A percentile compares a stretch with the other conserved stretches of the same genome.
These are phyloP conservation scores for Moesziomyces parantarcticus DNA, from an alignment of 1,284 basidiomycete genomes.

Conservation along the genomic window DNA sequence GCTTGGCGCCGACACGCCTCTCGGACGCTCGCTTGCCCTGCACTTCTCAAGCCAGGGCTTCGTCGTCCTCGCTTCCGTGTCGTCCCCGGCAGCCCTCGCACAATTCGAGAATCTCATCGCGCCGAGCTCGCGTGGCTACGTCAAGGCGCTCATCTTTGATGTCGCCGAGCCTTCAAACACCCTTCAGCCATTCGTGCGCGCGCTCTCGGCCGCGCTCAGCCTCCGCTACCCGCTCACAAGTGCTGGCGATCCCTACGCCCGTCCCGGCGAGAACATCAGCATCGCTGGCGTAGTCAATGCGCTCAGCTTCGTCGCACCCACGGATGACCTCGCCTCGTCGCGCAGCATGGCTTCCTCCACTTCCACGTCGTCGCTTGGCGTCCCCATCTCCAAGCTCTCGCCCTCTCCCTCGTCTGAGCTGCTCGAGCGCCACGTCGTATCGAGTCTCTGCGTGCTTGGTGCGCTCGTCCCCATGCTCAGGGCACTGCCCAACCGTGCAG, in stretches of 20 bases:
- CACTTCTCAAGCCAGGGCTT: constrained; percentile 58
- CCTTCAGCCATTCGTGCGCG: constrained; percentile 49
- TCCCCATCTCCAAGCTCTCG: constrained; percentile 34
- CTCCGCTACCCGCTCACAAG: constrained; percentile 62
- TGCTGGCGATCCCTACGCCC: constrained; percentile 65
- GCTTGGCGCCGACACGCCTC: constrained; percentile 64
- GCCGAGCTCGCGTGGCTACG: constrained; percentile 61
- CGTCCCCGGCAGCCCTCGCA: constrained; percentile 38
- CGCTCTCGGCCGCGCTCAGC: constrained; percentile 55
- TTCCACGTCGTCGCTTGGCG: constrained; percentile 16
- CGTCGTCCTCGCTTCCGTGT: constrained; percentile 62
- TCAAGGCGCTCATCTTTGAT: constrained; percentile 56
- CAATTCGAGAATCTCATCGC: constrained; percentile 59
- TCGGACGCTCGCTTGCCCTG: constrained; percentile 56
- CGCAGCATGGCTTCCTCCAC: constrained; percentile 30
- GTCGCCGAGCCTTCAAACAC: constrained; percentile 37
- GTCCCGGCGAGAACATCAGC: constrained; percentile 57
- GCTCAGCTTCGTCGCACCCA: constrained; percentile 52
- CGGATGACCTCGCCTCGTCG: constrained; percentile 26
- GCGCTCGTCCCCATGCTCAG: constrained; percentile 47
- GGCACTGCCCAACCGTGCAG: constrained; percentile 39
- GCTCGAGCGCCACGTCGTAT: constrained; percentile 53
- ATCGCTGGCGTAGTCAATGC: constrained; percentile 62
- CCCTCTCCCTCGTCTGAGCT: constrained; percentile 39
- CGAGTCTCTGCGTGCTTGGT: constrained; percentile 50